phyloP scores from a whole-genome alignment of 306 rosid genomes.

The Quercus dentata region DNA sequence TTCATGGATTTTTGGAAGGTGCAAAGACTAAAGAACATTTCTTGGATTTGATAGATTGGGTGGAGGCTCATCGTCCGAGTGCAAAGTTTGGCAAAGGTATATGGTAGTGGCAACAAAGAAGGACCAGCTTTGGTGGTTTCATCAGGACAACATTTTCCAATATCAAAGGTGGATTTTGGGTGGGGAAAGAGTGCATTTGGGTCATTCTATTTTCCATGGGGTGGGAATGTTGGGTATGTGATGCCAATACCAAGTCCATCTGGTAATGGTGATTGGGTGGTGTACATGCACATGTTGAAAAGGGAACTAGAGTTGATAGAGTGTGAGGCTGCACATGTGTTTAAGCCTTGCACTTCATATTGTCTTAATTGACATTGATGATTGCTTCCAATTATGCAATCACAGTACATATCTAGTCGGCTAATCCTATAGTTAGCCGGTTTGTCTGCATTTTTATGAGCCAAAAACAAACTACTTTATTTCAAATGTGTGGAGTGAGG shows the following conservation, averaged over 20 bases:
- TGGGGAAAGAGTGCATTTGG: conserved; percentile 64
- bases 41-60: conserved; percentile 73
- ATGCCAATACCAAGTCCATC: conserved; percentile 77
- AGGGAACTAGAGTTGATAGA: conserved; percentile 50
- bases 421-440: too few relatives aligned
- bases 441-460: too few relatives aligned
- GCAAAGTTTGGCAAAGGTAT: conserved; percentile 29
- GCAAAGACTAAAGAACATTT: conserved; percentile 51
- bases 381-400: too few relatives aligned
- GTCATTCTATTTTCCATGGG: conserved; percentile 81
- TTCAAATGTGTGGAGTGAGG: too few relatives aligned
- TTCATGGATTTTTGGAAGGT: conserved; percentile 27
- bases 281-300: conserved; percentile 59
- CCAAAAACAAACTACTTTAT: too few relatives aligned
- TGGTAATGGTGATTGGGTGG: conserved; percentile 74
- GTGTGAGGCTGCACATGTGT: conserved; percentile 40
- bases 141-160: too few relatives aligned
- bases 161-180: conserved; percentile 55
- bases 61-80: conserved; percentile 30
- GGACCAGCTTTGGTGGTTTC: too few relatives aligned
- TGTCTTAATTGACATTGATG: conserved; percentile 16
- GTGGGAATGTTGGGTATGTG: conserved; percentile 66
- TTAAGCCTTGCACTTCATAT: conserved; percentile 52
- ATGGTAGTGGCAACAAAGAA: too few relatives aligned
- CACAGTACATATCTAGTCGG: too few relatives aligned